phyloP scores from a whole-genome alignment of 805 yeast species.

The Candida argentea region DNA sequence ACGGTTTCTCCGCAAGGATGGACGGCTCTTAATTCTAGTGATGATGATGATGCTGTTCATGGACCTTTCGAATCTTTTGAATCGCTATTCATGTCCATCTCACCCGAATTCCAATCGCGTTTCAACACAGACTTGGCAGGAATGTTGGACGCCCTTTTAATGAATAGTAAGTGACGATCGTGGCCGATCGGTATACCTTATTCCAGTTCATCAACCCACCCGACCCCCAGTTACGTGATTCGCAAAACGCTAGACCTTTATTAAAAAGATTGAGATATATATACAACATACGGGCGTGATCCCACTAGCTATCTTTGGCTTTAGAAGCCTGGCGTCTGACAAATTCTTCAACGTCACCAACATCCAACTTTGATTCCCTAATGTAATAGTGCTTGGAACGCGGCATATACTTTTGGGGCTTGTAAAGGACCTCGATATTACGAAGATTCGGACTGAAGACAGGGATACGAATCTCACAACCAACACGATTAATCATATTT shows the following conservation, averaged over 20 bases:
- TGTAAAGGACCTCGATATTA: constrained; percentile 67
- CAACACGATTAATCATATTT: constrained; percentile 72
- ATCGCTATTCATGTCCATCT: constrained; percentile 14
- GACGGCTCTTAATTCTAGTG: not conserved
- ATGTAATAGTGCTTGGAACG: constrained; percentile 88
- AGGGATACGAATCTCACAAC: constrained; percentile 77
- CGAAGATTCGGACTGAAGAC: constrained; percentile 71
- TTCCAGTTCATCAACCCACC: too few relatives aligned
- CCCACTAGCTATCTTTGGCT: constrained; percentile 3
- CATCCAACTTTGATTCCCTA: constrained; percentile 69
- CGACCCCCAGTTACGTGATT: too few relatives aligned
- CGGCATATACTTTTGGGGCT: constrained; percentile 58
- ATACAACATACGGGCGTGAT: not conserved
- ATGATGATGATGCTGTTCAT: too few relatives aligned
- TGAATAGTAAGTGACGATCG: too few relatives aligned
- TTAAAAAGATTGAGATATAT: constrained; percentile 1
- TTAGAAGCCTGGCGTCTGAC: constrained; percentile 15
- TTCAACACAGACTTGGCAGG: constrained; percentile 1
- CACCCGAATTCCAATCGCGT: constrained; percentile 8
- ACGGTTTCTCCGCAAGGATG: not conserved
- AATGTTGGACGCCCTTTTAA: constrained; percentile 1
- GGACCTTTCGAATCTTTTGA: constrained; percentile 19
- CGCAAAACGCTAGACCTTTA: not conserved
- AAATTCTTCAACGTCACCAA: constrained; percentile 50
- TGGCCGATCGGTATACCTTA: too few relatives aligned